Evolutionary conservation across 225 moss, liverwort and hornwort genomes (phyloP).

Genomic region (Neckera pumila): DNA sequence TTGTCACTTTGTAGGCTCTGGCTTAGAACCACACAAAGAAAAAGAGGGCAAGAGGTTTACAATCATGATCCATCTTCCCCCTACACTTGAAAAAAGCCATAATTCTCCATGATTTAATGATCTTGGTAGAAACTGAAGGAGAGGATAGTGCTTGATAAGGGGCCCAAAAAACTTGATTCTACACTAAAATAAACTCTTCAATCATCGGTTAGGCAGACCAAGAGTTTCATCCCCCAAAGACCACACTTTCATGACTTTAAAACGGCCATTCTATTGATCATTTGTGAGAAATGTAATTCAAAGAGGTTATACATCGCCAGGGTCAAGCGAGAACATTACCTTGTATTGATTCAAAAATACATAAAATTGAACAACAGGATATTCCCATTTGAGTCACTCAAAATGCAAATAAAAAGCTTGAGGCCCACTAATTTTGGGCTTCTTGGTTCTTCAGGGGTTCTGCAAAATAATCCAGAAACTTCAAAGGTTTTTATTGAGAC

Average conservation of each 20-base stretch:
- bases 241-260: not conserved
- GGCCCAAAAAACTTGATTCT: not conserved
- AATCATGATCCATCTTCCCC: too few relatives aligned
- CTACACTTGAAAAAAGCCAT: too few relatives aligned
- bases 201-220: not conserved
- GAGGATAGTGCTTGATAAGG: too few relatives aligned
- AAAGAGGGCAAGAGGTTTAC: too few relatives aligned
- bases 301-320: not conserved
- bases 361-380: not conserved
- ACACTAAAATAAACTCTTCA: not conserved
- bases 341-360: not conserved
- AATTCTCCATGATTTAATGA: too few relatives aligned
- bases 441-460: not conserved
- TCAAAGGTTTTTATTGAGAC: not conserved
- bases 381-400: not conserved
- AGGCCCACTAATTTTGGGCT: not conserved
- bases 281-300: not conserved
- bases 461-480: not conserved
- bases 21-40: too few relatives aligned
- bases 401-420: not conserved
- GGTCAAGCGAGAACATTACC: not conserved
- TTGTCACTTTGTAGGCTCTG: accelerated
- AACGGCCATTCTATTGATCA: not conserved
- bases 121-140: too few relatives aligned
- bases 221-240: not conserved